Base-by-base conservation (phyloP, 208 protist species). In the Herpetomonas samuelpessoai region DNA sequence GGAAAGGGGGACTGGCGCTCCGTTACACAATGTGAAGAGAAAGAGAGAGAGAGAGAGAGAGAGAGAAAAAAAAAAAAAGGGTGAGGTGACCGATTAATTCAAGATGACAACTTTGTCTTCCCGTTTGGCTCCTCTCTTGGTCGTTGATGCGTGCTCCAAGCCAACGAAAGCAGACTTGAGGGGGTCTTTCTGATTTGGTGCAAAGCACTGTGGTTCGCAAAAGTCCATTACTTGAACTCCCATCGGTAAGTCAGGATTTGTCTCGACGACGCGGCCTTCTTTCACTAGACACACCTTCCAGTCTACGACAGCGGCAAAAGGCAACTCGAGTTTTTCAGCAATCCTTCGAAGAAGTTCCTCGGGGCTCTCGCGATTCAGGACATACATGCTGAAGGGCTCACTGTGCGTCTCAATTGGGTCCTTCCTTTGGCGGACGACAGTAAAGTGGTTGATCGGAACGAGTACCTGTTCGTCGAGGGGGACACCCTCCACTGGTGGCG, bases 201-300 rank as follows among this genome's bases (percentile, higher is more conserved):
- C 48, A 65, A 76, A 95, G 54, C 61, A 61, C 25, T 74, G 62
- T 53, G 66, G 55, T 25, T 48, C 25, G 63, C 83, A 85, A 62
- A 92, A 91, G 19, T 55, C 64, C 53, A 51, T 61, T 4, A 91
- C 57, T 59, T 92, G 86, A 53, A 71, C 51, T 3, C 82, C 83
- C 74, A 95, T 88, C 44, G 74, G 64, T 16, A 65, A 25, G 47
- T 87, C 77, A 0, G 79, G 72, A 22, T 72, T 28, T n/a, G 88
- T 68, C 57, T 83, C 75, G 41, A 86, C 62, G n/a, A 92, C 79
- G 4, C 66, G 62, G 48, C 65, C 68, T 49, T 92, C 83, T 44
- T 82, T 76, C 62, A 95, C 88, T 9, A 95, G 57, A 29, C 81
- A 86, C 58, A 93, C 68, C 67, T 92, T 92, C 86, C 89, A 95